These are phyloP conservation scores for Naegleria fowleri DNA, from an alignment of 208 protist genomes.

Conservation along the genomic window DNA sequence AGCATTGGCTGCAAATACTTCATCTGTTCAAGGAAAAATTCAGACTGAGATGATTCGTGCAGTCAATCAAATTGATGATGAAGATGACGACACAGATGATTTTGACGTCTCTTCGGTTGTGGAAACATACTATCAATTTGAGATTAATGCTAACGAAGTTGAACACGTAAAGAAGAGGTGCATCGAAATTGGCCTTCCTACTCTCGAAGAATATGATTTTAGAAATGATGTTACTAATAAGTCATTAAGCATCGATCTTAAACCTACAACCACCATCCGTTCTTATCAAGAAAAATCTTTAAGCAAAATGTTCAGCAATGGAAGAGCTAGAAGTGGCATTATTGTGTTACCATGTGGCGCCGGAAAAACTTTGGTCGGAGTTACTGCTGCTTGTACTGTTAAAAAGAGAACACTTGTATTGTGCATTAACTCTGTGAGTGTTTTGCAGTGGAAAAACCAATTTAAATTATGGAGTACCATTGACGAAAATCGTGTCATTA, in stretches of 20 bases:
- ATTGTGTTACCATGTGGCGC: constrained; percentile 99
- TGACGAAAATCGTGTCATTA: not conserved
- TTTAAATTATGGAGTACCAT: constrained; percentile 22
- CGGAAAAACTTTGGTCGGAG: constrained; percentile 98
- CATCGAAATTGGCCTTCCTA: constrained; percentile 52
- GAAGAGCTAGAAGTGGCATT: constrained; percentile 84
- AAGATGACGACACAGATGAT: constrained; percentile 19
- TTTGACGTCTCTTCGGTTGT: not conserved
- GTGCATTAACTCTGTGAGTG: constrained; percentile 76
- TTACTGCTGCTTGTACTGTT: constrained; percentile 89
- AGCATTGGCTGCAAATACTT: not conserved
- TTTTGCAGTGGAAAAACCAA: constrained; percentile 79
- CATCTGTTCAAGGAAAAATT: not conserved
- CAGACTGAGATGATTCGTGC: not conserved
- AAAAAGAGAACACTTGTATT: constrained; percentile 89
- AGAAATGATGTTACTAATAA: constrained; percentile 51
- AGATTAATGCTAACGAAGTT: constrained; percentile 25
- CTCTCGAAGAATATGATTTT: constrained; percentile 77
- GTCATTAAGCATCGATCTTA: constrained; percentile 66
- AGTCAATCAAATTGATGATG: constrained; percentile 26
- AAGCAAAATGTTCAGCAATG: constrained; percentile 67
- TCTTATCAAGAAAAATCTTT: constrained; percentile 70
- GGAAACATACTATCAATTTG: not conserved
- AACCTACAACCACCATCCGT: constrained; percentile 54
- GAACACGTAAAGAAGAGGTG: constrained; percentile 52